Conservation (phyloP, 2,329 filamentous ascomycete genomes). For the Xylaria sp. region DNA sequence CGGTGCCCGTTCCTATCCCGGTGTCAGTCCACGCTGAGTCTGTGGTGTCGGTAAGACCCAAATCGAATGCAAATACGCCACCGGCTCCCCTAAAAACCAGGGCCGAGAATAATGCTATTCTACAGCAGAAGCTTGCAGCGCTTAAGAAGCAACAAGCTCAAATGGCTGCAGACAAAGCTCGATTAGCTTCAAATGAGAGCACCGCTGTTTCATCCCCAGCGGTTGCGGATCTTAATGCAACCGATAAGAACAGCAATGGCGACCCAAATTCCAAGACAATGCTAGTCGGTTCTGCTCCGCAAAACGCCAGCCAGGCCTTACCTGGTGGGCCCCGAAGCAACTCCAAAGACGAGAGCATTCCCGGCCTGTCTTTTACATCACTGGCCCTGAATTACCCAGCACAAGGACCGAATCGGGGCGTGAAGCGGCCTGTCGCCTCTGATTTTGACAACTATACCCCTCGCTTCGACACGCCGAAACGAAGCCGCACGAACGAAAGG, state of each 20-base stretch:
- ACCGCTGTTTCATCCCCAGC: conserved; percentile 14
- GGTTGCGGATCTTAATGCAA: not conserved
- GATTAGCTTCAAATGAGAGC: conserved; percentile 14
- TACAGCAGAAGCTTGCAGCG: conserved; percentile 74
- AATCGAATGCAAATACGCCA: conserved; percentile 9
- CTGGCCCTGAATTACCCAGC: conserved; percentile 12
- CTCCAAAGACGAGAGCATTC: conserved; percentile 23
- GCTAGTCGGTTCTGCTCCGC: not conserved
- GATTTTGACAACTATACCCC: conserved; percentile 59
- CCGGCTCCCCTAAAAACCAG: conserved; percentile 47
- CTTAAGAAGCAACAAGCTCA: conserved; percentile 49
- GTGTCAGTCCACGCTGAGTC: conserved; percentile 1
- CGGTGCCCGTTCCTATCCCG: not conserved
- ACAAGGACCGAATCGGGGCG: conserved; percentile 27
- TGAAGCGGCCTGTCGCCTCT: conserved; percentile 61
- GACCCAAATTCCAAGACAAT: conserved; percentile 13
- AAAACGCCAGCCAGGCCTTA: conserved; percentile 10
- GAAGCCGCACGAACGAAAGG: conserved; percentile 46
- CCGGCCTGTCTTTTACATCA: conserved; percentile 25
- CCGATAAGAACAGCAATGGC: conserved; percentile 1
- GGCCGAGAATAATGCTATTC: conserved; percentile 61
- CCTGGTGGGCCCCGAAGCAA: conserved; percentile 16
- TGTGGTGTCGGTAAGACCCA: conserved; percentile 1
- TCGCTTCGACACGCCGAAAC: conserved; percentile 43
- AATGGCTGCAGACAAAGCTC: conserved; percentile 26